These are phyloP conservation scores for Amoebophrya sp. DNA, from an alignment of 169 alveolate genomes.

Conservation along the genomic window DNA sequence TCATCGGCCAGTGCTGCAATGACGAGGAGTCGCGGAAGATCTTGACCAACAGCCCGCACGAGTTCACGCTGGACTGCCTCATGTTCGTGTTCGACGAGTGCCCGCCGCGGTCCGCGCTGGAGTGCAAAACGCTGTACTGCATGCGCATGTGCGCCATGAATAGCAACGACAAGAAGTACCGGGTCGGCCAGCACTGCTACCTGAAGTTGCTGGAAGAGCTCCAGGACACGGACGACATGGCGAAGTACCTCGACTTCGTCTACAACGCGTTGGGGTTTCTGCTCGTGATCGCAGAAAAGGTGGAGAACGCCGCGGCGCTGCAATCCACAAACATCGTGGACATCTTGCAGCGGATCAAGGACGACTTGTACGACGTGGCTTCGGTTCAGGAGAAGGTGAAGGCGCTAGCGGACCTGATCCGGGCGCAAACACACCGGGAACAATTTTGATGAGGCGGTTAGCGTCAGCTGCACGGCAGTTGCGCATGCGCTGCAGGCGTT, in stretches of 20 bases:
- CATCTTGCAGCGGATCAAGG: neutral
- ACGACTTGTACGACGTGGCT: neutral
- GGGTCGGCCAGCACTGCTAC: constrained; percentile 8
- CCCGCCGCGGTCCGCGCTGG: neutral
- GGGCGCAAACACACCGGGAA: neutral
- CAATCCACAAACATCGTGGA: neutral
- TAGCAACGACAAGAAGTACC: neutral
- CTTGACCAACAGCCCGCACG: neutral
- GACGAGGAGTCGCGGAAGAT: neutral
- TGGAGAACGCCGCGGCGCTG: constrained; percentile 18
- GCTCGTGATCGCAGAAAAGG: neutral
- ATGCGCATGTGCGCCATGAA: neutral
- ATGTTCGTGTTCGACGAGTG: constrained; percentile 18
- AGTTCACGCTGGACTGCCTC: constrained; percentile 12
- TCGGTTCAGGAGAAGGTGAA: neutral
- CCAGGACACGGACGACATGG: neutral
- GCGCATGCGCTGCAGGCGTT: too few relatives aligned
- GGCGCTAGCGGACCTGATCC: neutral
- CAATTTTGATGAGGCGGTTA: neutral
- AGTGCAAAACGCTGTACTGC: neutral
- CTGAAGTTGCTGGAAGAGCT: neutral
- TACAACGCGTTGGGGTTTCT: neutral
- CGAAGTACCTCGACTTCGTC: neutral
- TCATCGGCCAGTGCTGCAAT: neutral
- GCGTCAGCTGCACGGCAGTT: too few relatives aligned